Percentiles rank a stretch among this genome's conserved stretches.
Conservation (phyloP, 345 rosid genomes). For the Eucalyptus fibrosa region DNA sequence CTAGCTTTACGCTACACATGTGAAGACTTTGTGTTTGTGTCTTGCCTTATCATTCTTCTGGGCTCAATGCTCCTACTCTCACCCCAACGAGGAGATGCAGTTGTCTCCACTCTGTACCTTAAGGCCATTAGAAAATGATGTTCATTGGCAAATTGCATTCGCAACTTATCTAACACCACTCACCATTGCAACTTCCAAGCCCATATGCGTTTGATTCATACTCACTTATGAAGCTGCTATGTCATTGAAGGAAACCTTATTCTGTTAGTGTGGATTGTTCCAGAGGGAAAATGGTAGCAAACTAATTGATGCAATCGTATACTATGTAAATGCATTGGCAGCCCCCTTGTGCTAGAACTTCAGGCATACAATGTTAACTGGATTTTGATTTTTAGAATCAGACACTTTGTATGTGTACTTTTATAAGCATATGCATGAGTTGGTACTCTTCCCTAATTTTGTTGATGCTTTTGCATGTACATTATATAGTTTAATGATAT, state of each 20-base stretch:
- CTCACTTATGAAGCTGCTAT: neutral
- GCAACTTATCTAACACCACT: neutral
- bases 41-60: neutral
- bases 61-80: neutral
- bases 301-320: neutral
- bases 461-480: neutral
- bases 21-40: neutral
- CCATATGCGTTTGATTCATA: neutral
- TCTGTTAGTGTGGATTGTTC: neutral
- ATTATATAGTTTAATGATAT: neutral
- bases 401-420: neutral
- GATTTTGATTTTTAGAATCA: neutral
- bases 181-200: neutral
- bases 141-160: neutral
- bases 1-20: neutral
- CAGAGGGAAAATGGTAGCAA: neutral
- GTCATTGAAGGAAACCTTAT: neutral
- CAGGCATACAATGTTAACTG: neutral
- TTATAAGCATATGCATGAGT: neutral
- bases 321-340: neutral
- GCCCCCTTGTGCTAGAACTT: neutral
- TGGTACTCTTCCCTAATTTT: neutral
- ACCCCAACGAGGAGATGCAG: neutral
- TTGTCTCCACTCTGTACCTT: neutral
- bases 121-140: neutral